Evolutionary conservation across 2,329 filamentous ascomycete genomes (phyloP).

Genomic region (Fusarium sulawesiense): DNA sequence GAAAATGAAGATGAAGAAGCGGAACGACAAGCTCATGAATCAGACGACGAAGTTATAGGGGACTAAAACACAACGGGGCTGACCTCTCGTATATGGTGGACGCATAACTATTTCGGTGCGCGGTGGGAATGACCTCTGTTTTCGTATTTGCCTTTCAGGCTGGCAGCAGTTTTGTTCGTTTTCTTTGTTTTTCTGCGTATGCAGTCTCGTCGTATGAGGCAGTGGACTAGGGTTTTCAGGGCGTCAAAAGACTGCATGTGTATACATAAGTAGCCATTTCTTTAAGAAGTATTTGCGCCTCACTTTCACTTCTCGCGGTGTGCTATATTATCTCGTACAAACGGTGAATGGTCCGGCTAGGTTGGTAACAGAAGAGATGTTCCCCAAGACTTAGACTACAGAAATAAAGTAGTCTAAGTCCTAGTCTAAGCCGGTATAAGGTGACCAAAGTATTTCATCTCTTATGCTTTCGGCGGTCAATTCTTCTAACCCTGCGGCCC

Average conservation of each 20-base stretch:
- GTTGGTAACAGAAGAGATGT: too few species aligned
- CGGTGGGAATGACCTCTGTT: slow-evolving; percentile 23
- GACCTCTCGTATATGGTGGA: slow-evolving; percentile 20
- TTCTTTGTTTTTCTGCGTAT: slow-evolving; percentile 32
- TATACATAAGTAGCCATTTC: slow-evolving; percentile 20
- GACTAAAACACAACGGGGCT: slow-evolving; percentile 50
- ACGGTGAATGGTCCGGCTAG: neutral
- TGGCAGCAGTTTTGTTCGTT: slow-evolving; percentile 3
- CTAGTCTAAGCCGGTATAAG: too few species aligned
- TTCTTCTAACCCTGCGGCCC: too few species aligned
- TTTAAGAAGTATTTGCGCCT: slow-evolving; percentile 16
- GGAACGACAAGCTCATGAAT: slow-evolving; percentile 51
- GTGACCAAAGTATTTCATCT: too few species aligned
- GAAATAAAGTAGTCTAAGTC: too few species aligned
- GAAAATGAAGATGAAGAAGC: slow-evolving; percentile 49
- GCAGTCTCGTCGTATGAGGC: slow-evolving; percentile 32
- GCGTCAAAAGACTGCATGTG: slow-evolving; percentile 32
- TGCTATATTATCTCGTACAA: slow-evolving; percentile 2
- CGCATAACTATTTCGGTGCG: slow-evolving; percentile 26
- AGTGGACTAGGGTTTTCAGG: slow-evolving; percentile 26
- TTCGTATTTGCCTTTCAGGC: slow-evolving; percentile 16
- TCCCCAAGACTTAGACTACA: too few species aligned
- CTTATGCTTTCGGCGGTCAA: too few species aligned
- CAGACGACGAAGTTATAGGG: slow-evolving; percentile 59
- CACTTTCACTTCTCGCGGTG: neutral